Evolutionary conservation across 352 stramenopile species (phyloP).

Genomic region (Phytophthora litchii): DNA sequence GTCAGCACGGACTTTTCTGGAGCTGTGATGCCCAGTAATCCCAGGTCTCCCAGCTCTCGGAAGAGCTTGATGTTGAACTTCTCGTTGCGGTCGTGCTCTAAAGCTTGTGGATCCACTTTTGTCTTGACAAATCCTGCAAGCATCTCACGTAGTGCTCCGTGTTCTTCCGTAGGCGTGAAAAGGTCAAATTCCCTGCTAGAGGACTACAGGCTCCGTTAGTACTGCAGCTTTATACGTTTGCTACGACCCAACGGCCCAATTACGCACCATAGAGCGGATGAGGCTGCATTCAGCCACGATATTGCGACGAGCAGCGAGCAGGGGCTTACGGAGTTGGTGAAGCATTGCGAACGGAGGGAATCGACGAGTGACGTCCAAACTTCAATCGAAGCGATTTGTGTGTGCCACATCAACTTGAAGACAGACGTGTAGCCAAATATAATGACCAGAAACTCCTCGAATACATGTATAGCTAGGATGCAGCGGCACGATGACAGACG

Average conservation of each 20-base stretch:
- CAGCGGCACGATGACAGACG: slow-evolving; percentile 16
- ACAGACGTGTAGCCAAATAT: slow-evolving; percentile 15
- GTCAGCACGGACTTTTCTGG: slow-evolving; percentile 84
- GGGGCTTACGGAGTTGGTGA: slow-evolving; percentile 33
- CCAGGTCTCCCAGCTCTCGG: slow-evolving; percentile 93
- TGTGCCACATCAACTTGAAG: slow-evolving; percentile 42
- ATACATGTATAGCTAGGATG: slow-evolving; percentile 29
- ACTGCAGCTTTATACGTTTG: not conserved
- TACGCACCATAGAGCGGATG: slow-evolving; percentile 33
- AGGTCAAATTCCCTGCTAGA: slow-evolving; percentile 58
- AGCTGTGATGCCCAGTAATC: slow-evolving; percentile 96
- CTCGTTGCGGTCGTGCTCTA: slow-evolving; percentile 96
- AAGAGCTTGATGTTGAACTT: slow-evolving; percentile 98
- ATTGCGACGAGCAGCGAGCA: slow-evolving; percentile 20
- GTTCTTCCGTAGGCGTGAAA: slow-evolving; percentile 91
- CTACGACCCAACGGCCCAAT: not conserved
- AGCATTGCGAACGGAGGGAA: slow-evolving; percentile 27
- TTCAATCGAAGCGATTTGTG: slow-evolving; percentile 31
- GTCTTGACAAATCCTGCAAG: slow-evolving; percentile 93
- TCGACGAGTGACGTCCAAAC: slow-evolving; percentile 21
- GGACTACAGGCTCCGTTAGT: slow-evolving; percentile 23
- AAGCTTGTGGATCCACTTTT: slow-evolving; percentile 97
- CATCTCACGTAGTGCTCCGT: slow-evolving; percentile 93
- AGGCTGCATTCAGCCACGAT: slow-evolving; percentile 11
- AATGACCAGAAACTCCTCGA: slow-evolving; percentile 25